Base-by-base conservation (phyloP, 768 basidiomycete species). In the Lyophyllum decastes region DNA sequence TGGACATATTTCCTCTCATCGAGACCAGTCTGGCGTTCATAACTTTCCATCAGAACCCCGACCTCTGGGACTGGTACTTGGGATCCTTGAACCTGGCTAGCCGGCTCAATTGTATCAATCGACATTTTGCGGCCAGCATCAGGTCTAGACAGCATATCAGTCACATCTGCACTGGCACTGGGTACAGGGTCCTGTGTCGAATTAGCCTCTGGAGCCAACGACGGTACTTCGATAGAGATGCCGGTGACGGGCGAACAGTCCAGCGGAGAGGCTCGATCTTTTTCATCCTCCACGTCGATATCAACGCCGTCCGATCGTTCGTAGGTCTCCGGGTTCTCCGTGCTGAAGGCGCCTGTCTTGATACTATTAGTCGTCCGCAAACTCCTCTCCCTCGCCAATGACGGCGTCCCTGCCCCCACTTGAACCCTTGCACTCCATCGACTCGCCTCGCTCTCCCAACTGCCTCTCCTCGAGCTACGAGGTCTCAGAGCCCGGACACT, bases 401-500 rank as follows among this genome's bases (percentile, higher is more conserved):
- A 79, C 1, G 82, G 73, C 5, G 80, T 76, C 22, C 79, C 80
- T 8, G 77, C 73, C 2, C 76, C 79, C 19, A 70, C 72, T 44
- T 82, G 82, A 27, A 89, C 72, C 59, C 81, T 76, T 6, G 94
- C 92, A 68, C 92, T 94, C 93, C 93, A 95, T 43, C 89, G 82
- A 62, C 91, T 94, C 24, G 84, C 88, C 66, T 89, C 90, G 65
- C 94, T 95, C 64, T 92, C 95, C 91, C 94, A 95, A 66, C 94
- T 95, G 0, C 90, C 90, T 64, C 92, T 79, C 64, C 94, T 80
- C 9, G 91, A 92, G 72, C 91, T 92, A 56, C 94, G 77, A 1
- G 92, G 92, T 59, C 94, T 77, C 64, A 97, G 75, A n/a, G 95
- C 95, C 7, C 94, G 81, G 24, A 97, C 87, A 65, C 92, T 94